Evolutionary conservation across 495 filamentous ascomycete genomes (phyloP).

Genomic region (Cryomyces minteri): DNA sequence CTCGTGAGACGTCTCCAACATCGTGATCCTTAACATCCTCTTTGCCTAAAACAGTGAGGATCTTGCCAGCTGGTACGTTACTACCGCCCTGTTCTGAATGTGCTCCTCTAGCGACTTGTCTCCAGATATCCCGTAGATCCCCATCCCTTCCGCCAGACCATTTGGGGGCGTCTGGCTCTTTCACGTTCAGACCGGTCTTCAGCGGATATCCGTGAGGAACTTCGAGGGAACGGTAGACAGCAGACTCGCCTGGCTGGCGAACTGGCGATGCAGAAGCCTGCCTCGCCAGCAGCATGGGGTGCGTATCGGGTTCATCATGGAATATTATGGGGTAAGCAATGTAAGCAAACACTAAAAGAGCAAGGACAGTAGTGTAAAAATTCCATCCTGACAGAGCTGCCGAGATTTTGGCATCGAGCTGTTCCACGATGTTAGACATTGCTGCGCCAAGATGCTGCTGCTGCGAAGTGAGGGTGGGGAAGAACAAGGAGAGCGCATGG

Average conservation of each 20-base stretch:
- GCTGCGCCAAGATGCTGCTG: too few relatives aligned
- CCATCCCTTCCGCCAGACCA: constrained; percentile 72
- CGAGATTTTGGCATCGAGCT: constrained; percentile 50
- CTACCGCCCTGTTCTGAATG: constrained; percentile 37
- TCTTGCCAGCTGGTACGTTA: constrained; percentile 47
- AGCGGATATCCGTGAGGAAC: constrained; percentile 75
- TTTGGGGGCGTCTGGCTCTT: constrained; percentile 60
- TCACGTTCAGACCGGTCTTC: constrained; percentile 65
- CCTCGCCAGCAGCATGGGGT: constrained; percentile 75
- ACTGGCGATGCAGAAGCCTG: constrained; percentile 64
- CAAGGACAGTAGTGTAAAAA: constrained; percentile 46
- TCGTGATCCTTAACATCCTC: constrained; percentile 53
- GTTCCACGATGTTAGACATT: background rate
- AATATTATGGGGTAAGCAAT: constrained; percentile 44
- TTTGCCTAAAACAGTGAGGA: constrained; percentile 65
- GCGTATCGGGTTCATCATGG: constrained; percentile 62
- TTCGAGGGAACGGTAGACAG: constrained; percentile 61
- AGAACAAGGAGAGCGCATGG: too few relatives aligned
- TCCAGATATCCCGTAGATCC: constrained; percentile 88
- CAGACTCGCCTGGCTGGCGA: constrained; percentile 65
- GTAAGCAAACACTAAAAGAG: constrained; percentile 36
- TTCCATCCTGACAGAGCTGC: constrained; percentile 63
- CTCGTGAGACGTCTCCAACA: constrained; percentile 53
- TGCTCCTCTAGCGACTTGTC: constrained; percentile 44
- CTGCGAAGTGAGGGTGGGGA: too few relatives aligned